Conservation (phyloP, 345 rosid genomes). For the Angophora floribunda region DNA sequence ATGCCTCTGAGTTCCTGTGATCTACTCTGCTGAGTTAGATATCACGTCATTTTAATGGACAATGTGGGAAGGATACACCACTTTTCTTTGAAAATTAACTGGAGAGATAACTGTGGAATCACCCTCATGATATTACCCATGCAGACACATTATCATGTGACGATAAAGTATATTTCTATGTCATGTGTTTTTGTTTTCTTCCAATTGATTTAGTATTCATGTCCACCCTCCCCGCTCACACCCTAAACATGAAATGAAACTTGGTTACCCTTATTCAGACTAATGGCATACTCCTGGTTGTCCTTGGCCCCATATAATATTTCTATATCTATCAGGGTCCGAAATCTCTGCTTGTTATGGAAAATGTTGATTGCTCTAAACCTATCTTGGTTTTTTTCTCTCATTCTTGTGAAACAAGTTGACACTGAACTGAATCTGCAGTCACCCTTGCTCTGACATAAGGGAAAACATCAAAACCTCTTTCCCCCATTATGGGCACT, state of each 20-base stretch:
- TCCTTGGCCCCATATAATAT: neutral
- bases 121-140: neutral
- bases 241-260: too few relatives aligned
- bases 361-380: neutral
- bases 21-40: neutral
- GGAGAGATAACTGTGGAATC: neutral
- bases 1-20: neutral
- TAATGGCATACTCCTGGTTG: neutral
- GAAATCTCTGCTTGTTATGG: neutral
- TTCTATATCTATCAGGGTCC: neutral
- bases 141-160: neutral
- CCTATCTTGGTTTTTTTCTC: neutral
- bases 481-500: slow-evolving; percentile 73
- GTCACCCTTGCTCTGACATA: slow-evolving; percentile 17
- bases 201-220: neutral
- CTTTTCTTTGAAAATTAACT: neutral
- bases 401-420: neutral
- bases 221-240: neutral
- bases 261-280: neutral
- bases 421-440: slow-evolving; percentile 14
- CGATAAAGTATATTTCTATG: neutral
- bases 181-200: neutral
- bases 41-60: neutral
- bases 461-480: slow-evolving; percentile 37
- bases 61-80: neutral